Evolutionary conservation across 2,329 filamentous ascomycete genomes (phyloP), one percentile per base, ranked within the genome.

Genomic region (Pyrenophora teres): DNA sequence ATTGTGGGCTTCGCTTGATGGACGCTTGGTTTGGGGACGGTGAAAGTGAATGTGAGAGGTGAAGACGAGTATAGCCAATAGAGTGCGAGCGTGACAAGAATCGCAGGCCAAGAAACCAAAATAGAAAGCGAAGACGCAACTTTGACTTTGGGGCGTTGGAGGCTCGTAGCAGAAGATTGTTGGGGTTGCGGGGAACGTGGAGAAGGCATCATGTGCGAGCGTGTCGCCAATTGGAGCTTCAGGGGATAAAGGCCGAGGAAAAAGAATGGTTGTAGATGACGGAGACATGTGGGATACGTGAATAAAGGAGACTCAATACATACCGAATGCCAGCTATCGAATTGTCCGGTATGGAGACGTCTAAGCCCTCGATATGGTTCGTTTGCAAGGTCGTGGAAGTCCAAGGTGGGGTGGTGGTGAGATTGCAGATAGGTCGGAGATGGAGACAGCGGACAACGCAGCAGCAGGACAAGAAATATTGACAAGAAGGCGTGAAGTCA

Each of bases 401-500:
- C 40, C 6, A 35, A 40, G 27, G 53, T 43, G 56, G 53, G 56
- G 53, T 31, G 51, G 21, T 42, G 12, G 13, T 21, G 32, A 33
- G 40, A 16, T 21, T 31, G 31, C 25, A 46, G 43, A 41, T 42
- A 46, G 31, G 54, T 52, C 42, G 31, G 38, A 54, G 40, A 49
- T 46, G 30, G 40, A 42, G 21, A 42, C 36, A 31, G 30, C 43
- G 21, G 37, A 40, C 46, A 46, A 36, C 25, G 42, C 52, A 36
- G 44, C 47, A 44, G 21, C 33, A 40, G 46, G 30, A 37, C 18
- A 46, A 43, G 21, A 50, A 50, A 44, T 39, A 48, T 42, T 45
- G 55, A 54, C 52, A 48, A 51, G 55, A 57, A 57, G 55, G 59
- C 52, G 58, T 60, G 61, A 59, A 42, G 60, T 65, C 36, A 44